These are phyloP conservation scores for Xanthoconium stramineum DNA, from an alignment of 768 basidiomycete species.

Conservation along the genomic window DNA sequence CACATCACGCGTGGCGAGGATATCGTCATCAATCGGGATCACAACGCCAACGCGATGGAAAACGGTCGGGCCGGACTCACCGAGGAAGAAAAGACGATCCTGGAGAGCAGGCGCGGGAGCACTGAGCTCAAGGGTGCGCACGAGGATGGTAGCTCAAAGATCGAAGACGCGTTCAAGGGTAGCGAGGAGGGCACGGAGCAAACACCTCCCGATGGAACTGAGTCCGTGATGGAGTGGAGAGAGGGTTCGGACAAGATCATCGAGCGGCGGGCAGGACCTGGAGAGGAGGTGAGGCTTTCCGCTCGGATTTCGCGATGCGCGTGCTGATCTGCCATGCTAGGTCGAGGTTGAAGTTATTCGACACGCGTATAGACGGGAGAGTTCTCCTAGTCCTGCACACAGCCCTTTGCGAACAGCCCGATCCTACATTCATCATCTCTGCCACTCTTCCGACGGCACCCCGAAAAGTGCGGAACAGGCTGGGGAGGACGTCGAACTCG, in stretches of 20 bases:
- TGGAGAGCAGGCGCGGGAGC: conserved; percentile 26
- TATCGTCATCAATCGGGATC: conserved; percentile 84
- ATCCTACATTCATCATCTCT: conserved; percentile 12
- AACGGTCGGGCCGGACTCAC: conserved; percentile 35
- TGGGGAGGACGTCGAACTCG: conserved; percentile 15
- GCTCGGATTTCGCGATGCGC: neutral
- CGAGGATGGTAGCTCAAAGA: conserved; percentile 10
- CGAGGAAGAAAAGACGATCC: conserved; percentile 28
- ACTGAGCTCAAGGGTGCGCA: conserved; percentile 1
- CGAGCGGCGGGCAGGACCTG: conserved; percentile 55
- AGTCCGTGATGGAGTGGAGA: conserved; percentile 52
- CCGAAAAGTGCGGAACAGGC: conserved; percentile 27
- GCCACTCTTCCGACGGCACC: conserved; percentile 14
- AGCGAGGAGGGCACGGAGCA: conserved; percentile 30
- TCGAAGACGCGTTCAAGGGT: conserved; percentile 7
- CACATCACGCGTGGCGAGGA: conserved; percentile 69
- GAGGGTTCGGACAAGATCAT: conserved; percentile 68
- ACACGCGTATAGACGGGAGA: conserved; percentile 32
- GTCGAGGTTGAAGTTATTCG: conserved; percentile 63
- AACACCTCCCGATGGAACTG: conserved; percentile 44
- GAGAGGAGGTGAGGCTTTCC: conserved; percentile 58
- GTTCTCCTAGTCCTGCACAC: neutral
- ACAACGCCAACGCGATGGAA: conserved; percentile 46
- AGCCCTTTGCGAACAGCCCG: conserved; percentile 3
- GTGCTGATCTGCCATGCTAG: conserved; percentile 33